These are phyloP conservation scores for Marasmius sp. DNA, from an alignment of 1,284 basidiomycete genomes.

Conservation along the genomic window DNA sequence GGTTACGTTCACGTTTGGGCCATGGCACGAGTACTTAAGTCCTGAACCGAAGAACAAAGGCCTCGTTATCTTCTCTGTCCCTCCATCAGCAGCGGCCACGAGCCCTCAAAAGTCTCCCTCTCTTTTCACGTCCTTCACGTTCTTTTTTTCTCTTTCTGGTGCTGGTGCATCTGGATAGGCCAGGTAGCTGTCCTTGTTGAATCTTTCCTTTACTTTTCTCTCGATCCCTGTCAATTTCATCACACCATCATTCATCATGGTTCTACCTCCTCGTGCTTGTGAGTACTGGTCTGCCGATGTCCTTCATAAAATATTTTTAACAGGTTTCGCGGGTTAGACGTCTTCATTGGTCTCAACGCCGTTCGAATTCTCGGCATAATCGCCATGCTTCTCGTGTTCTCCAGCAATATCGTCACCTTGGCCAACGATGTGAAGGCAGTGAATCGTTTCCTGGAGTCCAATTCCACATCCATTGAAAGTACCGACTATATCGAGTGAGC, in stretches of 20 bases:
- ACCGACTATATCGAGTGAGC: slow-evolving; percentile 80
- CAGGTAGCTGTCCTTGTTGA: not conserved
- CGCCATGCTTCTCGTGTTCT: slow-evolving; percentile 74
- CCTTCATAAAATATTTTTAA: slow-evolving; percentile 2
- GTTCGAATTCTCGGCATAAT: slow-evolving; percentile 80
- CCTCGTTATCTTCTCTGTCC: not conserved
- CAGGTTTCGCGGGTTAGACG: slow-evolving; percentile 38
- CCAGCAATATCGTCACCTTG: slow-evolving; percentile 81
- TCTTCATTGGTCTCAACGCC: slow-evolving; percentile 80
- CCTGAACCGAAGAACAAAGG: not conserved
- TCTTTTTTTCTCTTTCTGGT: not conserved
- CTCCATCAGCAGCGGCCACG: not conserved
- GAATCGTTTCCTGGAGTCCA: slow-evolving; percentile 55
- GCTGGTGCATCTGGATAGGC: slow-evolving; percentile 4
- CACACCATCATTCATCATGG: not conserved
- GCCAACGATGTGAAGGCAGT: slow-evolving; percentile 78
- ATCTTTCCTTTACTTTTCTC: not conserved
- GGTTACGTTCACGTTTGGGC: too few species aligned
- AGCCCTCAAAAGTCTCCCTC: not conserved
- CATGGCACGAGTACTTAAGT: too few species aligned
- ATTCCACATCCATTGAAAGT: slow-evolving; percentile 40
- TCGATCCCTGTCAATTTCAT: not conserved
- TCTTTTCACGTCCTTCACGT: not conserved
- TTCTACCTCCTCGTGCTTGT: slow-evolving; percentile 36
- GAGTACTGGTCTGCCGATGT: slow-evolving; percentile 12